Evolutionary conservation across 2,329 filamentous ascomycete species (phyloP).

Genomic region (Byssothecium circinans): DNA sequence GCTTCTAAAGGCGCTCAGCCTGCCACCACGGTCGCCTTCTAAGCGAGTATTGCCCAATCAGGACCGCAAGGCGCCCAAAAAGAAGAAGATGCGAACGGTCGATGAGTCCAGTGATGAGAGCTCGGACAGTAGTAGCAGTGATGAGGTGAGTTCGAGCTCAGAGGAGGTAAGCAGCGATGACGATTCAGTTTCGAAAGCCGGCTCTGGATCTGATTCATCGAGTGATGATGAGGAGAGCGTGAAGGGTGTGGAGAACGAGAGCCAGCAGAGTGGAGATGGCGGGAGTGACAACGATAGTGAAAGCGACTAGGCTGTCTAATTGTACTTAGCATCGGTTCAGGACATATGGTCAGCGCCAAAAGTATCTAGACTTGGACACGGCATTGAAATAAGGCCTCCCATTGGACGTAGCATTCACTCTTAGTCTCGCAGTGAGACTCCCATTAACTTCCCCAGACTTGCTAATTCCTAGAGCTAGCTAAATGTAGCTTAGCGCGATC

Average conservation of each 20-base stretch:
- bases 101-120: slow-evolving; percentile 37
- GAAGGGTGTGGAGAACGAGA: background rate
- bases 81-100: slow-evolving; percentile 32
- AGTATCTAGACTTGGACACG: too few relatives aligned
- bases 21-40: slow-evolving; percentile 22
- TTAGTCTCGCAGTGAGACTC: too few relatives aligned
- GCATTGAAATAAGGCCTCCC: too few relatives aligned
- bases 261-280: background rate
- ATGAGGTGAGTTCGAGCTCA: slow-evolving; percentile 27
- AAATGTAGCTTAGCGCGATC: too few relatives aligned
- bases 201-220: slow-evolving; percentile 12
- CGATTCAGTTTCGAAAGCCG: slow-evolving; percentile 2
- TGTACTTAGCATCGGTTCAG: background rate
- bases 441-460: too few relatives aligned
- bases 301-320: slow-evolving; percentile 20
- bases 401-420: too few relatives aligned
- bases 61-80: slow-evolving; percentile 17
- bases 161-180: slow-evolving; percentile 18
- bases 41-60: background rate
- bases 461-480: too few relatives aligned
- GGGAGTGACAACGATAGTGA: slow-evolving; percentile 5
- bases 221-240: slow-evolving; percentile 3
- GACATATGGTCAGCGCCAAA: too few relatives aligned
- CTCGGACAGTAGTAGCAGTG: slow-evolving; percentile 35
- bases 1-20: slow-evolving; percentile 33